phyloP scores from a whole-genome alignment of 345 rosid genomes.

The Eucalyptus microcorys region DNA sequence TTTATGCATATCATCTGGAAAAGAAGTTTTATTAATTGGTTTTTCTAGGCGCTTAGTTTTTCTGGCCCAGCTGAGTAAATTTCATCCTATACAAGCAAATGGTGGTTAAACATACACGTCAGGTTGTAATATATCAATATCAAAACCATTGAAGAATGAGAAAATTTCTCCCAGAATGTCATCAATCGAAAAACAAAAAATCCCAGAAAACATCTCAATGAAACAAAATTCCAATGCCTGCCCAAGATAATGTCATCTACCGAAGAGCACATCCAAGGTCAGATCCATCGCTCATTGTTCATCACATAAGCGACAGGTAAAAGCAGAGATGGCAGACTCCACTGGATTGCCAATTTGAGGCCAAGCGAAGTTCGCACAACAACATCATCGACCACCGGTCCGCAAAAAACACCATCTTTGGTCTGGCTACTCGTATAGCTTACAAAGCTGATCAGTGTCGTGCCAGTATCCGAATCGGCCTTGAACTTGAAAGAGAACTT shows the following conservation, averaged over 20 bases:
- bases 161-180: background rate
- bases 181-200: background rate
- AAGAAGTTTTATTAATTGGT: no score
- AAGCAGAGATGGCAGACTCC: background rate
- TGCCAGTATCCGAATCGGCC: conserved; percentile 11
- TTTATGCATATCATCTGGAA: no score
- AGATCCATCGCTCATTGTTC: background rate
- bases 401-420: conserved; percentile 35
- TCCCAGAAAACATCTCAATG: background rate
- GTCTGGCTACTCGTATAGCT: conserved; percentile 23
- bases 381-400: conserved; percentile 53
- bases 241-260: background rate
- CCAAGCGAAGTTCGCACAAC: conserved; percentile 24
- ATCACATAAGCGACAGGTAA: background rate
- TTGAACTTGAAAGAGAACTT: conserved; percentile 22
- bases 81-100: background rate
- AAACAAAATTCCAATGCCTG: background rate
- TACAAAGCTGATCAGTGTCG: conserved; percentile 33
- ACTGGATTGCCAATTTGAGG: conserved; percentile 7
- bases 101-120: background rate
- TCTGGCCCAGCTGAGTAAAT: background rate
- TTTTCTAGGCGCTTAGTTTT: background rate
- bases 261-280: background rate
- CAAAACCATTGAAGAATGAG: background rate
- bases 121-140: background rate